phyloP scores from a whole-genome alignment of 2,329 filamentous ascomycete genomes.

The Colletotrichum viniferum region DNA sequence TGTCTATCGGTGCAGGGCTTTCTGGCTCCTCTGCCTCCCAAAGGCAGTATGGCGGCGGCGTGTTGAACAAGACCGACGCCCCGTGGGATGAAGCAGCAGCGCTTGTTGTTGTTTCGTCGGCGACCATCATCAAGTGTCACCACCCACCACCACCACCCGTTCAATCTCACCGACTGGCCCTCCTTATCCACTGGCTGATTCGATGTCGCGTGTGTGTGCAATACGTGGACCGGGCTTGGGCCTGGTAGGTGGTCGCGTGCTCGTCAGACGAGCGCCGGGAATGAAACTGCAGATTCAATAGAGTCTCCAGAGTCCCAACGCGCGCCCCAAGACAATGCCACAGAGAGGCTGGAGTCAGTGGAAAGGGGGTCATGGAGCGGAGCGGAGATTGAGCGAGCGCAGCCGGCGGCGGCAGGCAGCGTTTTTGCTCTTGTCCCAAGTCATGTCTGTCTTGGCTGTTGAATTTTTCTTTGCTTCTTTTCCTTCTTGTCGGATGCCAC shows the following conservation, averaged over 20 bases:
- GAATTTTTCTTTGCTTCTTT: neutral
- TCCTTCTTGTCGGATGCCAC: neutral
- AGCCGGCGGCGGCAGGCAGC: neutral
- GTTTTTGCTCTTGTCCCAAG: neutral
- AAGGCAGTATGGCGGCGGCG: conserved; percentile 1
- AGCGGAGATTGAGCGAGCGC: neutral
- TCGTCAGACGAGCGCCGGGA: neutral
- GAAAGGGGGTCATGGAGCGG: neutral
- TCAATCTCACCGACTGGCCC: neutral
- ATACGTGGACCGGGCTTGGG: neutral
- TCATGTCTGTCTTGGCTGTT: neutral
- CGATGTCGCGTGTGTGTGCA: neutral
- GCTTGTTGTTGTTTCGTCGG: neutral
- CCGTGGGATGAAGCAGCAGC: neutral
- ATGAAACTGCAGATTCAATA: neutral
- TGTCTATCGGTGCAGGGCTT: neutral
- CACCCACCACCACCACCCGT: neutral
- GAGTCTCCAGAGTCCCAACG: neutral
- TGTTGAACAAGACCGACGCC: neutral
- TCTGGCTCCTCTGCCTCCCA: neutral
- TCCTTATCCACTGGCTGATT: neutral
- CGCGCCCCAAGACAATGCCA: neutral
- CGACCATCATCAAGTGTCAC: neutral
- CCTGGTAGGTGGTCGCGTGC: neutral
- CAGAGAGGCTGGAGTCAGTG: neutral